Evolutionary conservation across 2,329 filamentous ascomycete genomes (phyloP).

Genomic region (Aspergillus tamarii): DNA sequence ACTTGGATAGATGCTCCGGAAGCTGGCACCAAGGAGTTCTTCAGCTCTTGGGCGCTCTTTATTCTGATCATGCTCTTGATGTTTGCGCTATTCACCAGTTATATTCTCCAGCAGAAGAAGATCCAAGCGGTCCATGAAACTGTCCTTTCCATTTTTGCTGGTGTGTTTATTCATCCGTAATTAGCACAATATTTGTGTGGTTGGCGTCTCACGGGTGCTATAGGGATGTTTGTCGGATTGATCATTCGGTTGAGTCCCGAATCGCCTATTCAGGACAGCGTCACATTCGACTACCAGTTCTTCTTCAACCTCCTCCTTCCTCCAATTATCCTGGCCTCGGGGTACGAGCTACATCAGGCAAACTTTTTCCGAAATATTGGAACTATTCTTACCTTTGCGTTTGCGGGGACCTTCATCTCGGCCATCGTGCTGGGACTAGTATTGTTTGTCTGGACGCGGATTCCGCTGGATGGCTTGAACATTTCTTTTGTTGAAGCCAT

Average conservation of each 20-base stretch:
- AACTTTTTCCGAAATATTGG: conserved; percentile 99
- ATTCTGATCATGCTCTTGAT: conserved; percentile 95
- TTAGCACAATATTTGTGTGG: background rate
- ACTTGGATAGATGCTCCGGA: conserved; percentile 64
- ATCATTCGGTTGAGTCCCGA: conserved; percentile 80
- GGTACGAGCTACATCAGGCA: conserved; percentile 95
- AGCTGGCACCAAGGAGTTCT: conserved; percentile 88
- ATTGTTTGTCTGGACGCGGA: conserved; percentile 83
- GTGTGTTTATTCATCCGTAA: conserved; percentile 48
- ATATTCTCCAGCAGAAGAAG: conserved; percentile 93
- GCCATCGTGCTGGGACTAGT: conserved; percentile 91
- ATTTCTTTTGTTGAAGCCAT: conserved; percentile 96
- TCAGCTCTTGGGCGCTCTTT: conserved; percentile 95
- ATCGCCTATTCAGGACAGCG: conserved; percentile 82
- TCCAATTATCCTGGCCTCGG: conserved; percentile 94
- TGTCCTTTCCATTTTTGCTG: conserved; percentile 96
- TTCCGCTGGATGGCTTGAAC: conserved; percentile 81
- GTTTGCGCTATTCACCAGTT: conserved; percentile 92
- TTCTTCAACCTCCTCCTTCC: conserved; percentile 99
- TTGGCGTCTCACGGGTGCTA: conserved; percentile 16
- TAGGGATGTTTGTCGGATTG: conserved; percentile 93
- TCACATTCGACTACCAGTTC: conserved; percentile 98
- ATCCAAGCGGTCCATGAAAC: conserved; percentile 98
- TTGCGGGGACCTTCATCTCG: conserved; percentile 95
- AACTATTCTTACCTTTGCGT: conserved; percentile 95